Percentiles rank a stretch among this genome's conserved stretches.
Conservation (phyloP, 83 land plant species). For the Picea abies region DNA sequence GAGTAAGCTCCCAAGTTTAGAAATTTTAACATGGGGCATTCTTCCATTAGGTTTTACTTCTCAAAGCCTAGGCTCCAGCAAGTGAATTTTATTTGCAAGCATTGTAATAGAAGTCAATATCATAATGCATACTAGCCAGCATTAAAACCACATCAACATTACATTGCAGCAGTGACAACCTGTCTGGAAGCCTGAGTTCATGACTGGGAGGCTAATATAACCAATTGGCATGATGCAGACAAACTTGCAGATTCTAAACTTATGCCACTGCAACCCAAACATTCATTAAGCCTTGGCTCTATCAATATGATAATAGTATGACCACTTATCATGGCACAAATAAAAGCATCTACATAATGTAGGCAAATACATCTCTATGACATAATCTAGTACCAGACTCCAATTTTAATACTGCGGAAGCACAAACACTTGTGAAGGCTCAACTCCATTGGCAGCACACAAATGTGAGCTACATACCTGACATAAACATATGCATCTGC, state of each 20-base stretch:
- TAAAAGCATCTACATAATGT: not conserved
- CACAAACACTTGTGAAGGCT: not conserved
- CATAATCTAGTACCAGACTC: too few relatives aligned
- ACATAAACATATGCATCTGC: not conserved
- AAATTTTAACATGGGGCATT: too few relatives aligned
- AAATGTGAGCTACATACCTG: not conserved
- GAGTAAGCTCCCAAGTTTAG: not conserved
- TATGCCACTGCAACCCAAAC: not conserved
- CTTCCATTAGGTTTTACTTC: not conserved
- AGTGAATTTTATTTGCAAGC: not conserved
- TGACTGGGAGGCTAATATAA: too few relatives aligned
- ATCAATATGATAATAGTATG: not conserved
- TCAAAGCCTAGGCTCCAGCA: not conserved
- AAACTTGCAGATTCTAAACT: slow-evolving; percentile 1
- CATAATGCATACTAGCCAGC: not conserved
- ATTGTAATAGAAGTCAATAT: not conserved
- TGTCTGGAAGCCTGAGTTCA: not conserved
- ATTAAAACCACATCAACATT: not conserved
- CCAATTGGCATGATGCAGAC: not conserved
- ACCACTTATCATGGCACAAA: not conserved
- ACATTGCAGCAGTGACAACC: not conserved
- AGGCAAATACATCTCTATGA: not conserved
- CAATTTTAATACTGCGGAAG: not conserved
- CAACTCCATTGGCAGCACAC: not conserved
- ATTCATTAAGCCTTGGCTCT: not conserved